These are phyloP conservation scores for Mollisia scopiformis DNA, from an alignment of 2,329 filamentous ascomycete species.

Conservation along the genomic window DNA sequence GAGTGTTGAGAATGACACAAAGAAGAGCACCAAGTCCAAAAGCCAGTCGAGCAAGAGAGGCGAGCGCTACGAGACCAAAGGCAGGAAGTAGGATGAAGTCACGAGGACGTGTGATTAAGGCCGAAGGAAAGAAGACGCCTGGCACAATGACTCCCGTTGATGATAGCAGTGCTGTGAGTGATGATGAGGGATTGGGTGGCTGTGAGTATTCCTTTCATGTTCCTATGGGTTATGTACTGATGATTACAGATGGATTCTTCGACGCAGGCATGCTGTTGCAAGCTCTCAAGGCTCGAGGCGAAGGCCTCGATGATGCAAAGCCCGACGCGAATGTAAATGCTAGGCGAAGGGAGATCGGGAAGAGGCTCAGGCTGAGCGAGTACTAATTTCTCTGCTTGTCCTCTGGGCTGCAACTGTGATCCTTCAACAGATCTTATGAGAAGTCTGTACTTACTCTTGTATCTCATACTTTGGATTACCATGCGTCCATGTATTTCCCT, in stretches of 20 bases:
- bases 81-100: slow-evolving; percentile 61
- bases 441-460: too few relatives aligned
- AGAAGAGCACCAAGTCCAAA: slow-evolving; percentile 52
- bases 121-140: slow-evolving; percentile 45
- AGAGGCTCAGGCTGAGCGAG: slow-evolving; percentile 72
- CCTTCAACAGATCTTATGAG: too few relatives aligned
- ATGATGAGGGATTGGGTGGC: slow-evolving; percentile 88
- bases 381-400: slow-evolving; percentile 49
- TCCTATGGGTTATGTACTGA: slow-evolving; percentile 17
- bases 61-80: slow-evolving; percentile 41
- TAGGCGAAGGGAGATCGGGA: slow-evolving; percentile 69
- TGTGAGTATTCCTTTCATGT: slow-evolving; percentile 64
- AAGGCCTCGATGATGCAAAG: slow-evolving; percentile 53
- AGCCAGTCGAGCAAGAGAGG: slow-evolving; percentile 62
- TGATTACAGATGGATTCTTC: slow-evolving; percentile 79
- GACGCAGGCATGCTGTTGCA: slow-evolving; percentile 94
- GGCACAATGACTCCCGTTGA: slow-evolving; percentile 65
- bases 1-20: slow-evolving; percentile 74
- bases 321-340: slow-evolving; percentile 60
- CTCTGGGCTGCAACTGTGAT: too few relatives aligned
- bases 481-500: too few relatives aligned
- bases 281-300: slow-evolving; percentile 75
- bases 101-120: slow-evolving; percentile 72
- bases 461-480: too few relatives aligned
- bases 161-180: slow-evolving; percentile 73